Evolutionary conservation across 805 yeast genomes (phyloP).

Genomic region (Schwanniomyces yamadae): DNA sequence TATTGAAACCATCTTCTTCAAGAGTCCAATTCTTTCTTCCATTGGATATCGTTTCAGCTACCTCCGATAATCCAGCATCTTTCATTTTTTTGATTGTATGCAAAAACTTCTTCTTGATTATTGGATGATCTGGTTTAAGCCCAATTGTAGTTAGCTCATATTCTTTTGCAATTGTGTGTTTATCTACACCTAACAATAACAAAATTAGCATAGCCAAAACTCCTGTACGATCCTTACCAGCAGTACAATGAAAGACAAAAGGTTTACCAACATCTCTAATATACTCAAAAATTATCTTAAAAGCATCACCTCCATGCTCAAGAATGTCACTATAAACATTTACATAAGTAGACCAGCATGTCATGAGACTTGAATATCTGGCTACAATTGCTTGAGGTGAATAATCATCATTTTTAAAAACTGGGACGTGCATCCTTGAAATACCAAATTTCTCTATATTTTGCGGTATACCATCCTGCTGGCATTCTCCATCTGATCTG

Average conservation of each 20-base stretch:
- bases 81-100: constrained; percentile 30
- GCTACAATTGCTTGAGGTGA: constrained; percentile 65
- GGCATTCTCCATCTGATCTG: constrained; percentile 58
- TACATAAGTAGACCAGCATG: constrained; percentile 62
- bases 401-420: constrained; percentile 50
- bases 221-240: constrained; percentile 88
- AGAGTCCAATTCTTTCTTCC: constrained; percentile 44
- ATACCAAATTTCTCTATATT: constrained; percentile 42
- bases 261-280: constrained; percentile 50
- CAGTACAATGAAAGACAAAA: constrained; percentile 73
- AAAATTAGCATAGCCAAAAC: constrained; percentile 66
- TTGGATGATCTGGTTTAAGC: constrained; percentile 47
- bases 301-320: constrained; percentile 46
- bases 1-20: constrained; percentile 54
- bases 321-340: constrained; percentile 62
- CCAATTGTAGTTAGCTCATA: constrained; percentile 76
- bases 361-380: constrained; percentile 51
- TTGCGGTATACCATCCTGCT: constrained; percentile 42
- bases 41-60: constrained; percentile 21
- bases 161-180: constrained; percentile 65
- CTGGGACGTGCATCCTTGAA: constrained; percentile 53
- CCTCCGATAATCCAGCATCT: constrained; percentile 21
- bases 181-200: constrained; percentile 62
- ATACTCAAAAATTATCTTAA: constrained; percentile 49
- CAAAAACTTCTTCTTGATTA: constrained; percentile 34